These are phyloP conservation scores for Fusarium albosuccineum DNA, from an alignment of 2,329 filamentous ascomycete species.

Conservation along the genomic window DNA sequence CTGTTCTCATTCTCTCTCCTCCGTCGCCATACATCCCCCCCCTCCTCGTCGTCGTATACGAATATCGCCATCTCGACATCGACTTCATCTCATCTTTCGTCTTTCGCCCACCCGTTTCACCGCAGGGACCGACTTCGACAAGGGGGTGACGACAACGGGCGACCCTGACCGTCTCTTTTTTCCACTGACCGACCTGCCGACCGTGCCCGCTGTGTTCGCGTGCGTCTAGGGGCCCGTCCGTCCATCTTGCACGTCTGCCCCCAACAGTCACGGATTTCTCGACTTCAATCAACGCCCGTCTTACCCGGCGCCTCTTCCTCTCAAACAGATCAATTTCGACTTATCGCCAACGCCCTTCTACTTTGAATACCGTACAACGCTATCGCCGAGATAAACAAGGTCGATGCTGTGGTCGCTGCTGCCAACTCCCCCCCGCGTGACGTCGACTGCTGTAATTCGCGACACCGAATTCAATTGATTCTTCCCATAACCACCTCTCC, in stretches of 20 bases:
- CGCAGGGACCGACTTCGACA: conserved; percentile 35
- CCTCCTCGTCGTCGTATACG: conserved; percentile 23
- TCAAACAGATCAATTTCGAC: conserved; percentile 22
- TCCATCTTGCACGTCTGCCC: conserved; percentile 43
- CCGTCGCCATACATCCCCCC: conserved; percentile 21
- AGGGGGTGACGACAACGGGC: conserved; percentile 35
- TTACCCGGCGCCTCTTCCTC: conserved; percentile 27
- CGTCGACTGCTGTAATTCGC: conserved; percentile 40
- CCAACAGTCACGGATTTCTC: conserved; percentile 41
- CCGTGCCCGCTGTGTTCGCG: conserved; percentile 45
- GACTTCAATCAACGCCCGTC: conserved; percentile 36
- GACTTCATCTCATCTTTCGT: conserved; percentile 11
- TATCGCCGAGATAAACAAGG: conserved; percentile 19
- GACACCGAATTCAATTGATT: conserved; percentile 42
- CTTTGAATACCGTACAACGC: neutral
- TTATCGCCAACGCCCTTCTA: conserved; percentile 1
- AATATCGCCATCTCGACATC: conserved; percentile 29
- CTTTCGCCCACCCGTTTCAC: conserved; percentile 17
- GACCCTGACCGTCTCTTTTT: conserved; percentile 45
- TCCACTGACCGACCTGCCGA: conserved; percentile 42
- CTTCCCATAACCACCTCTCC: conserved; percentile 23
- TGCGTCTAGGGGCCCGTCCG: conserved; percentile 43
- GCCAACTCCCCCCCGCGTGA: conserved; percentile 36
- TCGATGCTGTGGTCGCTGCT: conserved; percentile 38
- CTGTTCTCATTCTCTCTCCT: conserved; percentile 26